A percentile compares a stretch with the other conserved stretches of the same genome.
phyloP scores from a whole-genome alignment of 169 alveolate species.

The Cryptosporidium andersoni region DNA sequence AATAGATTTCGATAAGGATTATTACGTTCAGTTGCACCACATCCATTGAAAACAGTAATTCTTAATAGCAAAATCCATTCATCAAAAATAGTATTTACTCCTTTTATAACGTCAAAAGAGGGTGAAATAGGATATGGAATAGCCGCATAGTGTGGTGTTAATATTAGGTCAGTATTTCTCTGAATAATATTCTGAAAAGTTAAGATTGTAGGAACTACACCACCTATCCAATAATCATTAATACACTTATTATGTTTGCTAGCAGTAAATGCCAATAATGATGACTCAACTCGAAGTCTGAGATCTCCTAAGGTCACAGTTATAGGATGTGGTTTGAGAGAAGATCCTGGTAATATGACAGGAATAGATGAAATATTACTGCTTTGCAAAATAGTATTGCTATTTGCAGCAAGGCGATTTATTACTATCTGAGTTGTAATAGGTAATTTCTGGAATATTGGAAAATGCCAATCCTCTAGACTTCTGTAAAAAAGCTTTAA shows the following conservation, averaged over 20 bases:
- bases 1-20: constrained; percentile 72
- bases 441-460: constrained; percentile 26
- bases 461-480: constrained; percentile 67
- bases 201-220: constrained; percentile 26
- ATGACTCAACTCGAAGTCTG: constrained; percentile 10
- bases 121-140: constrained; percentile 33
- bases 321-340: constrained; percentile 38
- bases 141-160: constrained; percentile 14
- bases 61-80: constrained; percentile 63
- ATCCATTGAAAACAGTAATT: constrained; percentile 57
- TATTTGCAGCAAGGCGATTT: background rate
- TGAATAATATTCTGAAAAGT: constrained; percentile 28
- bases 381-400: constrained; percentile 4
- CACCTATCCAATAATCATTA: constrained; percentile 45
- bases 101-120: constrained; percentile 6
- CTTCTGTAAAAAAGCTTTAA: constrained; percentile 52
- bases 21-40: constrained; percentile 49
- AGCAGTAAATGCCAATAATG: constrained; percentile 8
- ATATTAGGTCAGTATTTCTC: background rate
- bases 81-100: constrained; percentile 43
- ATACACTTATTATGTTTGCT: background rate
- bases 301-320: constrained; percentile 44
- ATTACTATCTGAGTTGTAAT: constrained; percentile 24
- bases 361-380: constrained; percentile 8
- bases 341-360: constrained; percentile 37